Evolutionary conservation across 192 early-diverging fungal genomes (phyloP).

Genomic region (Podila verticillata): DNA sequence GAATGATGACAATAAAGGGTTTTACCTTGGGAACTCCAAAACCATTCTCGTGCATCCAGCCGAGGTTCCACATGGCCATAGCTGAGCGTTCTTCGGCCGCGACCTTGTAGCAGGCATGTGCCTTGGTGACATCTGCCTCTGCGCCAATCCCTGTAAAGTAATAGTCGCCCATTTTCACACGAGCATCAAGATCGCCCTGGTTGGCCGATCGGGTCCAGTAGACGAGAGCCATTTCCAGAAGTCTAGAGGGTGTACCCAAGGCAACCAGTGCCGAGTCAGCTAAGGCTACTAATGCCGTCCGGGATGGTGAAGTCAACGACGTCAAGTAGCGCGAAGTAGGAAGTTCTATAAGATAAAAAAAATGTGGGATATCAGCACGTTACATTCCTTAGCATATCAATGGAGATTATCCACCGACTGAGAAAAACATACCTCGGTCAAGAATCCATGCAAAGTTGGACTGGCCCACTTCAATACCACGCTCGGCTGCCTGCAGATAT

Average conservation of each 20-base stretch:
- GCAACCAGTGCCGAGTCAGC: conserved; percentile 24
- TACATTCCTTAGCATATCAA: background rate
- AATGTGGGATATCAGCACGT: too few species aligned
- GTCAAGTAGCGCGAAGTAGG: conserved; percentile 34
- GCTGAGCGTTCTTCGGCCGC: conserved; percentile 84
- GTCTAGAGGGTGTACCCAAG: conserved; percentile 42
- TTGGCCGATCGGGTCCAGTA: conserved; percentile 97
- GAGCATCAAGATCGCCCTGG: conserved; percentile 88
- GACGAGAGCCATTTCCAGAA: conserved; percentile 73
- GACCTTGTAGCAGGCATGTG: conserved; percentile 84
- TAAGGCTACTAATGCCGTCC: conserved; percentile 16
- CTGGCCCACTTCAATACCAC: conserved; percentile 89
- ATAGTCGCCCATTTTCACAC: conserved; percentile 94
- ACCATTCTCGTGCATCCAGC: conserved; percentile 96
- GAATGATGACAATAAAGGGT: background rate
- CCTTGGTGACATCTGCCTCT: conserved; percentile 71
- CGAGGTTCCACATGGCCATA: conserved; percentile 96
- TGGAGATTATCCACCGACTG: too few species aligned
- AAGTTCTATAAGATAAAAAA: conserved; percentile 19
- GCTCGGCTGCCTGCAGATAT: conserved; percentile 89
- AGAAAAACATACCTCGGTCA: conserved; percentile 68
- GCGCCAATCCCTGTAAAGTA: conserved; percentile 88
- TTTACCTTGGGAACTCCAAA: conserved; percentile 82
- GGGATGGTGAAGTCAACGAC: conserved; percentile 23
- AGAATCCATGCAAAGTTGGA: conserved; percentile 91